phyloP scores from a whole-genome alignment of 306 rosid genomes.

The Corylus heterophylla region DNA sequence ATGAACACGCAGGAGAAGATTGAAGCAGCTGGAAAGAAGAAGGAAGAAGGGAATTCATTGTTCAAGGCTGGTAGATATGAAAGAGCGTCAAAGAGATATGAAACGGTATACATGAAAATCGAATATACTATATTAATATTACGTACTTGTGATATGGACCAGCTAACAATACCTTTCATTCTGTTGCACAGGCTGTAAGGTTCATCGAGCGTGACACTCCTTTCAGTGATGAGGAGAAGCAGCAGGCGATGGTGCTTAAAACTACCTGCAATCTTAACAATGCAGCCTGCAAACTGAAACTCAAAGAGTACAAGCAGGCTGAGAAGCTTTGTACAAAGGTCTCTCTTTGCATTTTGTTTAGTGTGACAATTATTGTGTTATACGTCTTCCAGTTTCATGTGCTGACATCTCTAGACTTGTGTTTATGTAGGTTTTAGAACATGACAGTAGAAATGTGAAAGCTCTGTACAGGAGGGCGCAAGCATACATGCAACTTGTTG shows the following conservation, averaged over 20 bases:
- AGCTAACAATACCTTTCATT: no score
- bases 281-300: conserved; percentile 58
- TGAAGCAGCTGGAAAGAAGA: conserved; percentile 42
- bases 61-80: conserved; percentile 46
- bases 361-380: no score
- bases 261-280: conserved; percentile 79
- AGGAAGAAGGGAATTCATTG: conserved; percentile 47
- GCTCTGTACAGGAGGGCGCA: no score
- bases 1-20: conserved; percentile 43
- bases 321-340: no score
- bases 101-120: conserved; percentile 23
- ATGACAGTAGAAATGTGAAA: no score
- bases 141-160: conserved; percentile 17
- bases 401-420: no score
- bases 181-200: conserved; percentile 59
- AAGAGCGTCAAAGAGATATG: conserved; percentile 52
- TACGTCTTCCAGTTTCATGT: no score
- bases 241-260: conserved; percentile 63
- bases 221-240: conserved; percentile 69
- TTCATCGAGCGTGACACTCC: conserved; percentile 60
- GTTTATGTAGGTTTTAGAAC: no score
- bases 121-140: not conserved
- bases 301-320: no score
- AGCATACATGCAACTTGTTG: no score
- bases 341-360: no score